These are phyloP conservation scores for Ustilago loliicola DNA, from an alignment of 1,284 basidiomycete species.

Conservation along the genomic window DNA sequence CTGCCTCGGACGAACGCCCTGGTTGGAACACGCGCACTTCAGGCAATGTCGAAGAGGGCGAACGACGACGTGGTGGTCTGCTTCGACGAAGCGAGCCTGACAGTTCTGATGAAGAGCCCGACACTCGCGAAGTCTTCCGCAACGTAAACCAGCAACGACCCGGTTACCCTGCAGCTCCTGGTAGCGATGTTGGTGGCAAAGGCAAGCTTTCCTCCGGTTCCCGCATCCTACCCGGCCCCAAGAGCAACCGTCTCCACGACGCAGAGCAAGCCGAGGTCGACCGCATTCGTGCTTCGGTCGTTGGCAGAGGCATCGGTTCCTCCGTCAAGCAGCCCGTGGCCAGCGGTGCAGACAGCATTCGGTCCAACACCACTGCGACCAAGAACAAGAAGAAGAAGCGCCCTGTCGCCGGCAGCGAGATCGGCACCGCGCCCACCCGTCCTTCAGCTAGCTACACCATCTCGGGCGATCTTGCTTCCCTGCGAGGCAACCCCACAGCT, in stretches of 20 bases:
- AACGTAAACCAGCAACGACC: slow-evolving; percentile 60
- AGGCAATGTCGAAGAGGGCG: slow-evolving; percentile 27
- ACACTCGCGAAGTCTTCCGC: slow-evolving; percentile 57
- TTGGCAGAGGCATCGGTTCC: slow-evolving; percentile 56
- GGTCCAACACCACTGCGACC: slow-evolving; percentile 35
- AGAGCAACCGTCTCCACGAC: slow-evolving; percentile 44
- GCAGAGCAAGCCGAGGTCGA: slow-evolving; percentile 50
- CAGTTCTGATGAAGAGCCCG: slow-evolving; percentile 64
- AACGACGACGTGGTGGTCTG: slow-evolving; percentile 25
- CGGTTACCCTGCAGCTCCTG: slow-evolving; percentile 28
- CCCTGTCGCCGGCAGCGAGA: slow-evolving; percentile 60
- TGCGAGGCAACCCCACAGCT: slow-evolving; percentile 24
- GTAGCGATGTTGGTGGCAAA: slow-evolving; percentile 55
- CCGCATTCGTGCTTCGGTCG: slow-evolving; percentile 61
- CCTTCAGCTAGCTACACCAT: slow-evolving; percentile 48
- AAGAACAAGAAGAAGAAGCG: slow-evolving; percentile 62
- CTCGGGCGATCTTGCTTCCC: slow-evolving; percentile 48
- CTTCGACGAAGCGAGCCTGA: slow-evolving; percentile 47
- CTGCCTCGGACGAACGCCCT: slow-evolving; percentile 15
- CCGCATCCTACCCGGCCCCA: slow-evolving; percentile 59
- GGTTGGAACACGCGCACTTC: slow-evolving; percentile 53
- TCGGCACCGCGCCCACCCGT: slow-evolving; percentile 61
- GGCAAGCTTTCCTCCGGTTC: slow-evolving; percentile 38
- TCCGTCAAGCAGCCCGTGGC: slow-evolving; percentile 16
- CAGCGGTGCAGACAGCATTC: slow-evolving; percentile 40